These are phyloP conservation scores for Linnemannia exigua DNA, from an alignment of 192 early-diverging fungal genomes.

Conservation along the genomic window DNA sequence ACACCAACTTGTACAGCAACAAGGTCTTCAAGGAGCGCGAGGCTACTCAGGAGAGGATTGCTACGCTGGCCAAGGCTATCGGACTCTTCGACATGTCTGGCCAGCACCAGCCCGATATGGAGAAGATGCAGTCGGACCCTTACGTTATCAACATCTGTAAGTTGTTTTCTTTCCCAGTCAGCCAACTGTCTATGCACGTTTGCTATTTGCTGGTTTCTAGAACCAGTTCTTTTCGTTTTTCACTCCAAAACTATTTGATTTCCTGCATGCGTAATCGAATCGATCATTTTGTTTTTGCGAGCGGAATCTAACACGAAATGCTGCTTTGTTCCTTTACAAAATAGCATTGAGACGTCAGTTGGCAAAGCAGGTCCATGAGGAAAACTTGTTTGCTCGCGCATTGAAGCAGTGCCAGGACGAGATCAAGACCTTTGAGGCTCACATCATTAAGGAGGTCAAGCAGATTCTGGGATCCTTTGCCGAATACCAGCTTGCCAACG, in stretches of 20 bases:
- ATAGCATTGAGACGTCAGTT: constrained; percentile 38
- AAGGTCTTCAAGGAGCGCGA: constrained; percentile 58
- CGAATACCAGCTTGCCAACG: constrained; percentile 10
- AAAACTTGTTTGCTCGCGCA: constrained; percentile 39
- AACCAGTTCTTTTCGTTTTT: too few relatives aligned
- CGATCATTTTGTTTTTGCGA: too few relatives aligned
- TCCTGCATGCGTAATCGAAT: too few relatives aligned
- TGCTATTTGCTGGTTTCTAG: too few relatives aligned
- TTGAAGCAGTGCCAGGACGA: constrained; percentile 36
- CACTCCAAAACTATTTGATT: neutral
- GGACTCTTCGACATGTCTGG: constrained; percentile 21
- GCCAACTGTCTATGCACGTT: too few relatives aligned
- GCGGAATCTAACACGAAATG: too few relatives aligned
- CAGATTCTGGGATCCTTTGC: constrained; percentile 30
- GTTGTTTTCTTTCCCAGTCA: neutral
- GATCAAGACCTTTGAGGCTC: constrained; percentile 29
- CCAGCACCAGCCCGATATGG: constrained; percentile 31
- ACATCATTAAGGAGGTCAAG: constrained; percentile 48
- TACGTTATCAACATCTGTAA: constrained; percentile 42
- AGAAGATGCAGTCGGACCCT: constrained; percentile 39
- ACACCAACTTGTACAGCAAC: constrained; percentile 43
- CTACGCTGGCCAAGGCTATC: constrained; percentile 45
- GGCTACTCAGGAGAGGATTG: constrained; percentile 55
- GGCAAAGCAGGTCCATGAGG: constrained; percentile 32
- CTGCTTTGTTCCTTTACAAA: too few relatives aligned